Conservation (phyloP, 192 early-diverging fungal species). For the Backusella liffmaniae region DNA sequence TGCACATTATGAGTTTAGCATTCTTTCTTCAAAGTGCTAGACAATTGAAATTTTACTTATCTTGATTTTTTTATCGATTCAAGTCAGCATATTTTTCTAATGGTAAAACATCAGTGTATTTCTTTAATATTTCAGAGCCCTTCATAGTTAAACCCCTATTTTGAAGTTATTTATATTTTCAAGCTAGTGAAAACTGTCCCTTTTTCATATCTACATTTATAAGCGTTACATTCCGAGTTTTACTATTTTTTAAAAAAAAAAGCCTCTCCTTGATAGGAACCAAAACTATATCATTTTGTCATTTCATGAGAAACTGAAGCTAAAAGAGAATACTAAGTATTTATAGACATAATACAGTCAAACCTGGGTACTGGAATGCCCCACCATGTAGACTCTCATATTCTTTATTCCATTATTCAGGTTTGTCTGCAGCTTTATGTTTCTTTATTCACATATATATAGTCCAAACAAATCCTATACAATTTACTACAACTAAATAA, state of each 20-base stretch:
- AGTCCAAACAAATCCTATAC: no score
- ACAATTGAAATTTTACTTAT: not conserved
- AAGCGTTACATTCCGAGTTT: not conserved
- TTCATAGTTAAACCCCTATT: not conserved
- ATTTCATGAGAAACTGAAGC: no score
- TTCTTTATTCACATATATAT: no score
- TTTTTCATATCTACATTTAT: not conserved
- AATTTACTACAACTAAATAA: not conserved
- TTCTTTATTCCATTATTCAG: no score
- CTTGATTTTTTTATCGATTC: not conserved
- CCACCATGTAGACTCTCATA: no score
- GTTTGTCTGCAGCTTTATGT: no score
- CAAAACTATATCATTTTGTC: not conserved
- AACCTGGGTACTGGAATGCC: no score
- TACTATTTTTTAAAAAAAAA: not conserved
- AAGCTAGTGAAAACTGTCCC: not conserved
- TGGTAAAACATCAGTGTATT: not conserved
- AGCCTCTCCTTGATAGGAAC: not conserved
- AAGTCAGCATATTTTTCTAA: not conserved
- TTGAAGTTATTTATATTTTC: not conserved
- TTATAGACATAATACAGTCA: no score
- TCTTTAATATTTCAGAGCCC: not conserved
- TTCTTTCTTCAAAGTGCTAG: not conserved
- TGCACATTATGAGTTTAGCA: not conserved
- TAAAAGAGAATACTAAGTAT: no score